Evolutionary conservation across 306 rosid genomes (phyloP), one percentile per base, ranked within the genome.

Genomic region (Corylus americana): DNA sequence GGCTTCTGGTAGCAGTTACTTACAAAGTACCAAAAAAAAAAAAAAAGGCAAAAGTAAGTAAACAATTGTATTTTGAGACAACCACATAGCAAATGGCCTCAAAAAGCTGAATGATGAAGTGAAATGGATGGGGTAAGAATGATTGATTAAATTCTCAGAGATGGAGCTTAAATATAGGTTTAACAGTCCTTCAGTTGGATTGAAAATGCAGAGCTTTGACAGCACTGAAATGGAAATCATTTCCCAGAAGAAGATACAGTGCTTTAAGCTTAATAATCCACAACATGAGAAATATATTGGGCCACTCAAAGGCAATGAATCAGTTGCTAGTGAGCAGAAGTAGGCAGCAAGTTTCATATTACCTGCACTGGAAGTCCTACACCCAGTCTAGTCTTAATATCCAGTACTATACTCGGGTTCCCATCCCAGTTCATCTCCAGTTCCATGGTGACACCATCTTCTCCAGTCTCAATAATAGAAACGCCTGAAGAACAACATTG

Each of bases 341-440:
- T 31, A 63, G n/a, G 70, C 50, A 17, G 71, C 51, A 54, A 58
- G 2, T 61, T 45, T 44, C 54, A 45, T 53, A 74, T 80, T 86
- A 96, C 99, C 98, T 93, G 99, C 72, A 96, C 97, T 0, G 99
- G 98, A 25, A 96, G 88, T 50, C 86, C 84, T 66, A 96, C 89
- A 72, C 99, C 98, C 45, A 96, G 73, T 63, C 88, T 84, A 78
- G 99, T 93, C 79, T 93, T 96, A 76, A 96, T 87, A 82, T 85
- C 96, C 27, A 96, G 96, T 75, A 96, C 20, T 79, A 96, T 93
- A 78, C 93, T 95, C 7, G 97, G 98, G 84, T 93, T 95, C 79
- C 98, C 99, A 87, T 95, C 99, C 99, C 99, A 95, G 66, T 95
- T 88, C 97, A 95, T 85, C 85, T 95, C 99, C 84, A 95, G 82